Evolutionary conservation across 768 basidiomycete genomes (phyloP), one percentile per base, ranked within the genome.

Genomic region (Calocybe gangraenosa): DNA sequence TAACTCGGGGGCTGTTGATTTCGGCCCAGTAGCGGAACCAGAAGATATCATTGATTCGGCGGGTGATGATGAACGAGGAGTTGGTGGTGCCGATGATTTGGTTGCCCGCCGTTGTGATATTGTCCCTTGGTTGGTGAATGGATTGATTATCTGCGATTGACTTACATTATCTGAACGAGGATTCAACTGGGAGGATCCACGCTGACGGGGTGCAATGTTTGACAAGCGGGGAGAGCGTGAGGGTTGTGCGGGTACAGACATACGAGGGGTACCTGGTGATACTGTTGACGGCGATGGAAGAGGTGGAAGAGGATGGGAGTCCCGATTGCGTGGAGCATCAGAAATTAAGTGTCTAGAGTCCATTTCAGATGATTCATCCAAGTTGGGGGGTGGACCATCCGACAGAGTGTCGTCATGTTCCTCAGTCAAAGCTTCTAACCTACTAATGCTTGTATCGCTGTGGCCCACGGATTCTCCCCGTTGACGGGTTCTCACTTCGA

Each of bases 241-340:
- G 4, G 50, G 50, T 36, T 43, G 49, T 28, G 34, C 20, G 10
- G 50, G 46, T 1, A 40, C 56, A 31, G 49, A 44, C 13, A 48
- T 58, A 23, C 68, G 65, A 42, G 67, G 62, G 28, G 64, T 65
- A 28, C 56, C 64, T 18, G 58, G 58, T 11, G 58, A 52, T 36
- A 55, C 61, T 8, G 60, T 47, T 8, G 59, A 54, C 37, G 73
- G 76, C 3, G 77, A 72, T 32, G 82, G 84, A 38, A 85, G 60
- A 35, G 83, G 83, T 14, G 84, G 86, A 10, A 87, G 66, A 15
- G 82, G 87, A 46, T 78, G 85, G 7, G 78, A 79, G 33, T 81
- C 79, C 53, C 66, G 67, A 28, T 63, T 65, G 28, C 67, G 75
- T 22, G 71, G 68, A 7, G 70, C 70, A 36, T 75, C 73, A 31